phyloP scores from a whole-genome alignment of 2,329 filamentous ascomycete genomes.

The Sclerotinia nivalis region DNA sequence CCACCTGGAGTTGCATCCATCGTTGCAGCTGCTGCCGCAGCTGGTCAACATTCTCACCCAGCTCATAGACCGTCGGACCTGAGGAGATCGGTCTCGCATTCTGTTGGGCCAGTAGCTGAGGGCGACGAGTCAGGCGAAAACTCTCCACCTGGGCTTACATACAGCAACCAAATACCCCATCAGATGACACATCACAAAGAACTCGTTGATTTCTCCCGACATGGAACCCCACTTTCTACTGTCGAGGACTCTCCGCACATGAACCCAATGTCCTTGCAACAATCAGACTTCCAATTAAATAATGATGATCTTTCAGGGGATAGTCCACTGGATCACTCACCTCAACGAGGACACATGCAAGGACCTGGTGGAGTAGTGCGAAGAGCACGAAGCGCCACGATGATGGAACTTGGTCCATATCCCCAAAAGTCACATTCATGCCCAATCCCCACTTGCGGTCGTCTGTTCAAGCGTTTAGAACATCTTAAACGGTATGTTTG shows the following conservation, averaged over 20 bases:
- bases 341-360: conserved; percentile 67
- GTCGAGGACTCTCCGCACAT: conserved; percentile 80
- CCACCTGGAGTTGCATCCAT: conserved; percentile 73
- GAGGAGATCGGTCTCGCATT: conserved; percentile 84
- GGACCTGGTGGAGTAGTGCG: conserved; percentile 76
- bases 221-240: conserved; percentile 85
- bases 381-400: conserved; percentile 88
- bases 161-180: conserved; percentile 68
- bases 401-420: conserved; percentile 95
- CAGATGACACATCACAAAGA: conserved; percentile 73
- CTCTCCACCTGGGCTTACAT: conserved; percentile 75
- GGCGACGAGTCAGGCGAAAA: conserved; percentile 76
- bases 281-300: conserved; percentile 68
- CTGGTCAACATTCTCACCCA: conserved; percentile 51
- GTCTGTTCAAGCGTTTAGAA: conserved; percentile 97
- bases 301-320: conserved; percentile 62
- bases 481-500: conserved; percentile 92
- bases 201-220: conserved; percentile 78
- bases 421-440: conserved; percentile 98
- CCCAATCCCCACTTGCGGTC: conserved; percentile 96
- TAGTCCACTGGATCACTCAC: conserved; percentile 60
- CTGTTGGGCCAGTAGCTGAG: conserved; percentile 79
- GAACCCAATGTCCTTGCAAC: conserved; percentile 67
- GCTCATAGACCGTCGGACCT: conserved; percentile 85
- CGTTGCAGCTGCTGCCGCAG: conserved; percentile 60